Percentiles rank a stretch among this genome's conserved stretches.
phyloP scores from a whole-genome alignment of 345 rosid genomes.

The Lepidium didymum region DNA sequence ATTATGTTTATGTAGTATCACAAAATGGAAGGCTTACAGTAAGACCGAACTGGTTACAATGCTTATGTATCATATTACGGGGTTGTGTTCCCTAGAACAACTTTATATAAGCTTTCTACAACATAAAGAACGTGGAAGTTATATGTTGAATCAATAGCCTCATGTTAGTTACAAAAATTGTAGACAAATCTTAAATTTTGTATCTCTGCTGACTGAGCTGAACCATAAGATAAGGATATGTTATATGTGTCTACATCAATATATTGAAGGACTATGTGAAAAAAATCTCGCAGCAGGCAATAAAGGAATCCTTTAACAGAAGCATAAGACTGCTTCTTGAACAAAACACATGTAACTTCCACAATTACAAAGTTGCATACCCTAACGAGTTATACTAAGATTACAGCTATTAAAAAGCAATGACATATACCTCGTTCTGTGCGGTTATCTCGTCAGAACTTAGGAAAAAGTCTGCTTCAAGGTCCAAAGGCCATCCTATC shows the following conservation, averaged over 20 bases:
- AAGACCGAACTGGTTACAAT: neutral
- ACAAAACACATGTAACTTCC: neutral
- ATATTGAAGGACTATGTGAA: neutral
- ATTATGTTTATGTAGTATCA: slow-evolving; percentile 10
- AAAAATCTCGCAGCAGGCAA: neutral
- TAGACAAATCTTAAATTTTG: neutral
- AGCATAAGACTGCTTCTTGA: neutral
- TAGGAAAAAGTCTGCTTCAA: slow-evolving; percentile 56
- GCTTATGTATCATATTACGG: neutral
- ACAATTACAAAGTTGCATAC: neutral
- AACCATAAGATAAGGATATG: neutral
- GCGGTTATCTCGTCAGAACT: slow-evolving; percentile 36
- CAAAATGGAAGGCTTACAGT: neutral
- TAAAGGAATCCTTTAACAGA: neutral
- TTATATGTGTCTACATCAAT: neutral
- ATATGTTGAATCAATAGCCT: neutral
- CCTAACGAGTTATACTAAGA: neutral
- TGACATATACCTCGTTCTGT: slow-evolving; percentile 39
- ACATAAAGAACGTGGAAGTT: neutral
- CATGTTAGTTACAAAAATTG: neutral
- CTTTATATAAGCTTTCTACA: neutral
- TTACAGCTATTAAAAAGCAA: neutral
- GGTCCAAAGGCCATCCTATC: slow-evolving; percentile 69
- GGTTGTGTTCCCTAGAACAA: neutral
- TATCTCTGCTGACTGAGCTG: neutral